Evolutionary conservation across 1,284 basidiomycete species (phyloP), one percentile per base, ranked within the genome.

Genomic region (Marasmius tenuissimus): DNA sequence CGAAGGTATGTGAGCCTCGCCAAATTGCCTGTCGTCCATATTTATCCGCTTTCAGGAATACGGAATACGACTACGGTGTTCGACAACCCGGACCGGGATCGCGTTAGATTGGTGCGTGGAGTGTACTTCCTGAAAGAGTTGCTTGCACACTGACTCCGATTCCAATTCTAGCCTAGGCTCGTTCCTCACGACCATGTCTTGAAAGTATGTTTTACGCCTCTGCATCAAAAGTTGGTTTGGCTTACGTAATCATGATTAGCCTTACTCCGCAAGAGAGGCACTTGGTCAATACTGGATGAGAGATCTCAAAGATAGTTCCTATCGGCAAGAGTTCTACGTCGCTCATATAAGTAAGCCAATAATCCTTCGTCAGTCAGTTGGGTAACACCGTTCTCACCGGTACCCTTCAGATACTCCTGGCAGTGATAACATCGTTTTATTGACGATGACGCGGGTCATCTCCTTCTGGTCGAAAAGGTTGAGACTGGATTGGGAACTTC

Each of bases 1-100:
- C n/a, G 97, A 98, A 83, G 96, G 96, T 83, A 70, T 53, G 66
- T 27, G 27, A 66, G 38, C 22, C 34, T 47, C 11, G 2, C 35
- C 27, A n/a, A 37, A 8, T 56, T 10, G 48, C 42, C 33, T 45
- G 22, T n/a, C 27, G 52, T 18, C 10, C 38, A 58, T 60, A 50
- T 18, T 39, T 33, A 40, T 60, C 38, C 53, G 27, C 68, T 11
- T 14, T 20, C 37, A 91, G 93, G 93, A 34, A 95, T 98, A 65
- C 87, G 97, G 47, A 99, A 99, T 72, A 99, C 97, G 0, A 99
- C 97, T 0, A 98, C 95, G 3, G 97, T 98, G 1, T 99, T 99
- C 67, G 97, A 99, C 72, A 93, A 89, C 66, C 92, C 93, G 52
- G 91, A 92, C 57, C 86, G 96, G 60, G 97, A 98, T 70, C 89